Evolutionary conservation across 306 rosid genomes (phyloP).

Genomic region (Prunus persica): DNA sequence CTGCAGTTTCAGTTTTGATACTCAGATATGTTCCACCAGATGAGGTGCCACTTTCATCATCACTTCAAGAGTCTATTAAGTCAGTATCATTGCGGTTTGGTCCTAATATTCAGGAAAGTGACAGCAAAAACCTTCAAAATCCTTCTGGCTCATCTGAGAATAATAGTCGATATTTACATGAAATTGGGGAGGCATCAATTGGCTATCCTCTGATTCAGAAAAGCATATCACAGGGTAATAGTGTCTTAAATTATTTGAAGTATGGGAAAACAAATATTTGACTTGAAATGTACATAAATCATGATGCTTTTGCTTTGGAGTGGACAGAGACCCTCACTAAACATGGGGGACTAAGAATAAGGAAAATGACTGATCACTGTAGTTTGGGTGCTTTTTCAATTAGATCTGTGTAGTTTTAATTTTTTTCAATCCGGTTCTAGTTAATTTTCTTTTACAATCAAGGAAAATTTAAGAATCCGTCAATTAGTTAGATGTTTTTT

Average conservation of each 20-base stretch:
- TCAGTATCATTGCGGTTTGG: conserved; percentile 31
- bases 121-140: conserved; percentile 21
- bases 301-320: background rate
- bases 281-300: background rate
- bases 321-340: background rate
- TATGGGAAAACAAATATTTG: background rate
- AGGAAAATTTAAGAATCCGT: background rate
- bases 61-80: conserved; percentile 42
- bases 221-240: conserved; percentile 16
- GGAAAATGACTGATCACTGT: background rate
- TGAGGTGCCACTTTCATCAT: conserved; percentile 50
- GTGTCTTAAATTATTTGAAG: background rate
- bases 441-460: background rate
- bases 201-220: conserved; percentile 51
- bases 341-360: conserved; percentile 1
- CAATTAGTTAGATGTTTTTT: background rate
- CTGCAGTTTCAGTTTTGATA: conserved; percentile 66
- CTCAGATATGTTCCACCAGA: conserved; percentile 75
- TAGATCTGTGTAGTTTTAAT: background rate
- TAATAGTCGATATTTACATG: conserved; percentile 22
- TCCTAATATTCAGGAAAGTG: conserved; percentile 28
- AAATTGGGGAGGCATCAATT: conserved; percentile 34
- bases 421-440: background rate
- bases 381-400: background rate
- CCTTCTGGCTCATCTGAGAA: conserved; percentile 30